These are phyloP conservation scores for Tremellales sp. DNA, from an alignment of 1,284 basidiomycete genomes.

Conservation along the genomic window DNA sequence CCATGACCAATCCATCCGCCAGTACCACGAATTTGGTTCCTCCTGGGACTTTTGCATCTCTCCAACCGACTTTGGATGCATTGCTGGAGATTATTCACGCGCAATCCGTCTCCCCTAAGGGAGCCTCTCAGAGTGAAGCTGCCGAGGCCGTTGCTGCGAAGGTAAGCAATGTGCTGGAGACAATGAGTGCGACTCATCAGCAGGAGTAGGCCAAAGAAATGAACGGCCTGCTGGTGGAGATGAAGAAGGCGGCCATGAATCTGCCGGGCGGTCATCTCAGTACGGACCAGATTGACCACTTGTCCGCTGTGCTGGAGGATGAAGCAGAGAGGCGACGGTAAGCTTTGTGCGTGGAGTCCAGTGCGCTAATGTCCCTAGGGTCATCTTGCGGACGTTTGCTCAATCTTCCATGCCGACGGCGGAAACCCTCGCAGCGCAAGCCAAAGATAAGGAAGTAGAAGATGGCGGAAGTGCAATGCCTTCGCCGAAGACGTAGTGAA, in stretches of 20 bases:
- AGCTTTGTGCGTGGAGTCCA: slow-evolving; percentile 1
- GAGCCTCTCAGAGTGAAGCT: slow-evolving; percentile 6
- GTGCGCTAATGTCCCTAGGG: slow-evolving; percentile 1
- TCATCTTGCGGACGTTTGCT: slow-evolving; percentile 6
- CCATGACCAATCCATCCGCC: not conserved
- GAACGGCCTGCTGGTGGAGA: slow-evolving; percentile 13
- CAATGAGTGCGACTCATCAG: slow-evolving; percentile 1
- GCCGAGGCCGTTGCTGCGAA: slow-evolving; percentile 14
- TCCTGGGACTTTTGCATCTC: slow-evolving; percentile 8
- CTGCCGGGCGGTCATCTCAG: slow-evolving; percentile 28
- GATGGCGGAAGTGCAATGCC: slow-evolving; percentile 1
- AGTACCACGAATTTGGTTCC: too few species aligned
- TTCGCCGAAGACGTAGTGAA: not conserved
- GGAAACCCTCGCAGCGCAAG: too few species aligned
- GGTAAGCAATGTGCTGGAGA: slow-evolving; percentile 6
- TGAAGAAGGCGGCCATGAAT: slow-evolving; percentile 21
- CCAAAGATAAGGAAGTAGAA: not conserved
- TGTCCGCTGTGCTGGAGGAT: slow-evolving; percentile 13
- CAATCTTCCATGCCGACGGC: slow-evolving; percentile 6
- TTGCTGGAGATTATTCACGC: slow-evolving; percentile 13
- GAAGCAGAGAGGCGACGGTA: slow-evolving; percentile 28
- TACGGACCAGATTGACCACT: slow-evolving; percentile 12
- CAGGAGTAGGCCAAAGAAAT: slow-evolving; percentile 24
- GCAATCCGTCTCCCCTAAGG: slow-evolving; percentile 6
- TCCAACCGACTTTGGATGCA: slow-evolving; percentile 25